These are phyloP conservation scores for Xylariaceae sp. DNA, from an alignment of 2,329 filamentous ascomycete species.

Conservation along the genomic window DNA sequence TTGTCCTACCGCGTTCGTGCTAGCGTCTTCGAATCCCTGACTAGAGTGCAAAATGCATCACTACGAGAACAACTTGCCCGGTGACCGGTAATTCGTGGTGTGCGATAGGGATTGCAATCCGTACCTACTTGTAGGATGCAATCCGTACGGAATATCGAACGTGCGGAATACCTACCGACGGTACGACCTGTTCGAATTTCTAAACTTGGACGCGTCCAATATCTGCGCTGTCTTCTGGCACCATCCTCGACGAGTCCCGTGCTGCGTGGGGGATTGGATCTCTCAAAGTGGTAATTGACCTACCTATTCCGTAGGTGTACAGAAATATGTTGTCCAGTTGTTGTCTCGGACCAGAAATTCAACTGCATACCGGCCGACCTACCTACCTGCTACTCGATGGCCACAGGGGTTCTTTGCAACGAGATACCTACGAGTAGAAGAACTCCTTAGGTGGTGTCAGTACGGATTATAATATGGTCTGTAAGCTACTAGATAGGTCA, in stretches of 20 bases:
- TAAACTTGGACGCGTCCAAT: background rate
- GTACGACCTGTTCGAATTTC: background rate
- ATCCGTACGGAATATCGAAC: background rate
- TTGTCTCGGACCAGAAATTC: background rate
- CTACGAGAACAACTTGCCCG: background rate
- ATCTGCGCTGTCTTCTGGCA: background rate
- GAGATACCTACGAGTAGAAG: background rate
- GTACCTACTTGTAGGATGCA: background rate
- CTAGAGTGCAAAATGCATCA: background rate
- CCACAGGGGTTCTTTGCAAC: background rate
- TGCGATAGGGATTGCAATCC: too few relatives aligned
- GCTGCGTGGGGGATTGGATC: background rate
- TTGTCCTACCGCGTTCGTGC: constrained; percentile 17
- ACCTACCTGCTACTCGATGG: background rate
- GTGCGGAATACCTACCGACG: background rate
- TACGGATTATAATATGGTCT: too few relatives aligned
- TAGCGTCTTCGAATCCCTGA: constrained; percentile 7
- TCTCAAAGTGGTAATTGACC: background rate
- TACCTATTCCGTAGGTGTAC: background rate
- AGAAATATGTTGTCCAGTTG: background rate
- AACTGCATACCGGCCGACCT: background rate
- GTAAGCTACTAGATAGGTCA: too few relatives aligned
- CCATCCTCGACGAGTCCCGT: background rate
- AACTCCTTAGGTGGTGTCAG: background rate
- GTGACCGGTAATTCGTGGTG: too few relatives aligned